phyloP scores from a whole-genome alignment of 805 yeast genomes.

The Priceomyces melissophilus region DNA sequence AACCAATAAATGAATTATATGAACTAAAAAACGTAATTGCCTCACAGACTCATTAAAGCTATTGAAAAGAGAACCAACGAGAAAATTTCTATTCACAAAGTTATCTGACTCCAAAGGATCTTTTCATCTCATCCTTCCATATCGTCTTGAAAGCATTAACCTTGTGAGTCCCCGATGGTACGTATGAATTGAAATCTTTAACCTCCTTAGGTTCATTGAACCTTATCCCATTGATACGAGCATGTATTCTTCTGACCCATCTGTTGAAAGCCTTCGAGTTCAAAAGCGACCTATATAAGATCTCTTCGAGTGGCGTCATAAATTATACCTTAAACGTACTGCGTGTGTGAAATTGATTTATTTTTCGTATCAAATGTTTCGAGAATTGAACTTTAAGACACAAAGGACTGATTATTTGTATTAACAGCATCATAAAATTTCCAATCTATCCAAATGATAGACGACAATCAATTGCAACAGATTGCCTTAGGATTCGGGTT shows the following conservation, averaged over 20 bases:
- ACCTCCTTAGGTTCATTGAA: slow-evolving; percentile 31
- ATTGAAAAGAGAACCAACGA: too few species aligned
- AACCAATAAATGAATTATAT: too few species aligned
- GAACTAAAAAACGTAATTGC: too few species aligned
- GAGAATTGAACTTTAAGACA: background rate
- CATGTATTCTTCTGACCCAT: slow-evolving; percentile 61
- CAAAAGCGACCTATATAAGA: slow-evolving; percentile 43
- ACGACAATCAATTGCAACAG: slow-evolving; percentile 74
- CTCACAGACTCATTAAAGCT: too few species aligned
- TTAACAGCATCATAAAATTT: background rate
- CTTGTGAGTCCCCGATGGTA: slow-evolving; percentile 54
- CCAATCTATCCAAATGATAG: slow-evolving; percentile 54
- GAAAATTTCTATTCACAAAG: too few species aligned
- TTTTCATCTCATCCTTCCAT: slow-evolving; percentile 59
- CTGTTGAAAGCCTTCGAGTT: slow-evolving; percentile 57
- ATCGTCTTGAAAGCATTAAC: slow-evolving; percentile 57
- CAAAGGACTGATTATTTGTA: background rate
- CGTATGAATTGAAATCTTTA: slow-evolving; percentile 25
- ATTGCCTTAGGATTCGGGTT: slow-evolving; percentile 74
- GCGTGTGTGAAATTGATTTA: background rate
- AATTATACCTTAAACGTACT: background rate
- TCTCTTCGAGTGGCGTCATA: slow-evolving; percentile 43
- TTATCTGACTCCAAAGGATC: slow-evolving; percentile 46
- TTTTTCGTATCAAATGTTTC: too few species aligned
- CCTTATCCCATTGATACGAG: slow-evolving; percentile 59